These are phyloP conservation scores for Mitragyna speciosa DNA, from an alignment of 257 asterid genomes.

Conservation along the genomic window DNA sequence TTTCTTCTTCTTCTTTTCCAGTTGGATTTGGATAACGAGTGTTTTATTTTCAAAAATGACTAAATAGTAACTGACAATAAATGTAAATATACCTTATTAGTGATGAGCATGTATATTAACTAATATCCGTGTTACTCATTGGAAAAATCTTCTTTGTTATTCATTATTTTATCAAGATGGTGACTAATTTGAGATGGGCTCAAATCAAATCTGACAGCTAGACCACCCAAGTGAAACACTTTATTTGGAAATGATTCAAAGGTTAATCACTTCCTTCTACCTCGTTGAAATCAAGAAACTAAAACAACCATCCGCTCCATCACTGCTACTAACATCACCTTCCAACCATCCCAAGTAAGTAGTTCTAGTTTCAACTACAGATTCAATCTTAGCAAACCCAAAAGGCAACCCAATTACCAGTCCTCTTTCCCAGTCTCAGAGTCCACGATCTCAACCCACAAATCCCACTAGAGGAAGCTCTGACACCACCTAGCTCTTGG, in stretches of 20 bases:
- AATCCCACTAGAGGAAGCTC: constrained; percentile 71
- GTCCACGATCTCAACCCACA: constrained; percentile 56
- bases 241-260: constrained; percentile 12
- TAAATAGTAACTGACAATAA: too few relatives aligned
- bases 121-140: too few relatives aligned
- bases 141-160: too few relatives aligned
- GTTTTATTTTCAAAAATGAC: too few relatives aligned
- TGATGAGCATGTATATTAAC: too few relatives aligned
- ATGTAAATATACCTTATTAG: too few relatives aligned
- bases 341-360: not conserved
- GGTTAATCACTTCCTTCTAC: constrained; percentile 4
- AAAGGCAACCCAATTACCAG: not conserved
- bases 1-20: too few relatives aligned
- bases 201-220: not conserved
- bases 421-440: constrained; percentile 2
- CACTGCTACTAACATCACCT: not conserved
- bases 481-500: too few relatives aligned
- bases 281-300: constrained; percentile 4
- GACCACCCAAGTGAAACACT: not conserved
- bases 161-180: too few relatives aligned
- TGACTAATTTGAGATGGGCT: too few relatives aligned
- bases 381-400: not conserved
- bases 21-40: too few relatives aligned
- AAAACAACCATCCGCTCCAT: not conserved
- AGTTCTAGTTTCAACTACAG: too few relatives aligned